Percentiles rank a stretch among this genome's conserved stretches.
phyloP scores from a whole-genome alignment of 352 stramenopile species.

The Globisporangium emineosum region DNA sequence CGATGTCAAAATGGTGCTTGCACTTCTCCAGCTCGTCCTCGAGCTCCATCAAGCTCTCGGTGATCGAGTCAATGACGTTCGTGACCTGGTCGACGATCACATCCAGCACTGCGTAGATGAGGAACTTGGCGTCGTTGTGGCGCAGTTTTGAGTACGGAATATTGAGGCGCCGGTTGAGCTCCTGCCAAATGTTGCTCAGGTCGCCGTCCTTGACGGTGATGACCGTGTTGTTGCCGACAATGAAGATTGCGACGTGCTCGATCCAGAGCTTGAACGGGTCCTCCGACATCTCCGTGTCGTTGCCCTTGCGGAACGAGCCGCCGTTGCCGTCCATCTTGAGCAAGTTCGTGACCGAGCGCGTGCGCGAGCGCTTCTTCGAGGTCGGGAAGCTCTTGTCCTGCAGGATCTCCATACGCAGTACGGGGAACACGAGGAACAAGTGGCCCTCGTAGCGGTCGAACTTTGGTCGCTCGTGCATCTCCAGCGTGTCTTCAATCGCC shows the following conservation, averaged over 20 bases:
- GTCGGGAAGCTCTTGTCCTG: constrained; percentile 30
- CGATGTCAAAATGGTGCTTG: constrained; percentile 77
- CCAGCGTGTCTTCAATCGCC: constrained; percentile 83
- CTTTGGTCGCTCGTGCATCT: constrained; percentile 85
- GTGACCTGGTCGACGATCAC: constrained; percentile 86
- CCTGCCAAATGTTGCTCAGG: constrained; percentile 64
- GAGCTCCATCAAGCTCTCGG: constrained; percentile 72
- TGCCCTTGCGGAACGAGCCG: constrained; percentile 9
- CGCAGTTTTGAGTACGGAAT: constrained; percentile 88
- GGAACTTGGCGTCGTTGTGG: constrained; percentile 86
- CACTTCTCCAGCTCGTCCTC: constrained; percentile 66
- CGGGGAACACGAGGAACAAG: constrained; percentile 80
- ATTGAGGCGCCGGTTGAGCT: constrained; percentile 67
- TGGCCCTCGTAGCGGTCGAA: constrained; percentile 85
- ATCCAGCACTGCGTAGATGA: constrained; percentile 85
- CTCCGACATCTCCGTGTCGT: constrained; percentile 35
- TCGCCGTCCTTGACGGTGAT: constrained; percentile 82
- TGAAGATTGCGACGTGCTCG: constrained; percentile 82
- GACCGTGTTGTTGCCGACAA: constrained; percentile 78
- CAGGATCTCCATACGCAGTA: constrained; percentile 68
- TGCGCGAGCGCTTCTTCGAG: constrained; percentile 36
- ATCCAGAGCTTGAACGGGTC: constrained; percentile 77
- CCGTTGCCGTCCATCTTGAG: constrained; percentile 37
- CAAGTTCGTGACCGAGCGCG: constrained; percentile 33
- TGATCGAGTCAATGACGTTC: constrained; percentile 71